These are phyloP conservation scores for Sporothrix pallida DNA, from an alignment of 2,329 filamentous ascomycete species.

Conservation along the genomic window DNA sequence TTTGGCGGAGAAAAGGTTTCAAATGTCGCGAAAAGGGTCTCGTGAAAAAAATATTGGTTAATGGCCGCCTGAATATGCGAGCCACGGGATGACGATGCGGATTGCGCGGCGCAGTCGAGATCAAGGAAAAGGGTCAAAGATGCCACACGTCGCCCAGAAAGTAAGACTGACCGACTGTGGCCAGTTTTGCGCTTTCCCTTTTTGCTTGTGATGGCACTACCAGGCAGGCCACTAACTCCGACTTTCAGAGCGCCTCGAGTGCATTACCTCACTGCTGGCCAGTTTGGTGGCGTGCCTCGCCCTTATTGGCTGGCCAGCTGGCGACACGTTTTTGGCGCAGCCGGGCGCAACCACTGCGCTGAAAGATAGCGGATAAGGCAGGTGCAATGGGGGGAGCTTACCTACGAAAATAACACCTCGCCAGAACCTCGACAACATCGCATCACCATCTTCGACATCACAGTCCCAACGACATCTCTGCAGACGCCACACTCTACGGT, in stretches of 20 bases:
- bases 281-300: not conserved
- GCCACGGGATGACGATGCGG: not conserved
- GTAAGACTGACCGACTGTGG: constrained; percentile 13
- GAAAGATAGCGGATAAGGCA: constrained; percentile 27
- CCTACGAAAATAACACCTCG: constrained; percentile 35
- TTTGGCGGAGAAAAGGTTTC: not conserved
- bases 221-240: not conserved
- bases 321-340: constrained; percentile 3
- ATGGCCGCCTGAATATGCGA: not conserved
- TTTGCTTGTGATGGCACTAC: constrained; percentile 30
- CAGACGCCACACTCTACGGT: not conserved
- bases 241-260: not conserved
- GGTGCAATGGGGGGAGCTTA: not conserved
- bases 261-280: not conserved
- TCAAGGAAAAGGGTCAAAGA: constrained; percentile 6
- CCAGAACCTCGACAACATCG: constrained; percentile 18
- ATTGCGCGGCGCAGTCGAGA: not conserved
- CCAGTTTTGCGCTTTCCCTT: constrained; percentile 30
- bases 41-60: not conserved
- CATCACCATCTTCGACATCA: not conserved
- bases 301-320: constrained; percentile 19
- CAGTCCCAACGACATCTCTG: not conserved
- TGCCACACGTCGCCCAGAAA: constrained; percentile 7
- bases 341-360: not conserved
- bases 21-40: not conserved